These are phyloP conservation scores for Penicillium canescens DNA, from an alignment of 495 filamentous ascomycete species.

Conservation along the genomic window DNA sequence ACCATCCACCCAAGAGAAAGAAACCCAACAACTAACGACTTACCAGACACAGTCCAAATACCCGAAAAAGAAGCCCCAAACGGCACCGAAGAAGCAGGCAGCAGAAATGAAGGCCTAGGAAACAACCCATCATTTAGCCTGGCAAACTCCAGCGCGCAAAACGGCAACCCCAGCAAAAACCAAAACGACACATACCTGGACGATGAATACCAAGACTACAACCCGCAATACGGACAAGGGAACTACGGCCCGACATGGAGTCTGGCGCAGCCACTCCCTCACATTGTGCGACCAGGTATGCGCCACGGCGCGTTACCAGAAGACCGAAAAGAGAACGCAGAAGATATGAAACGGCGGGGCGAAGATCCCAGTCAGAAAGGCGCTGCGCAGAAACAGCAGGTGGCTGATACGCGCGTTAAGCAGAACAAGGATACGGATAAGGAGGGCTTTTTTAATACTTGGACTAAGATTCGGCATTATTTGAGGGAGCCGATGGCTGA, in stretches of 20 bases:
- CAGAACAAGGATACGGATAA: neutral
- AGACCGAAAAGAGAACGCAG: constrained; percentile 7
- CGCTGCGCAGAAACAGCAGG: too few species aligned
- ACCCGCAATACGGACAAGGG: constrained; percentile 3
- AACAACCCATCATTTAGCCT: constrained; percentile 14
- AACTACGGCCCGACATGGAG: constrained; percentile 5
- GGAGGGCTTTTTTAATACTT: constrained; percentile 18
- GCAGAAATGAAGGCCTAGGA: constrained; percentile 11
- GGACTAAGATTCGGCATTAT: constrained; percentile 14
- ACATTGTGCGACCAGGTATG: constrained; percentile 15
- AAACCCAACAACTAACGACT: neutral
- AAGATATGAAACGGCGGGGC: neutral
- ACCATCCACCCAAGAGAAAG: neutral
- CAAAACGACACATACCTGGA: neutral
- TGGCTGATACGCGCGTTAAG: too few species aligned
- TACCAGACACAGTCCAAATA: constrained; percentile 2
- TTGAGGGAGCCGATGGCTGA: constrained; percentile 18
- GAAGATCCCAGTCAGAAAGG: too few species aligned
- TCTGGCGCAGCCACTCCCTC: constrained; percentile 9
- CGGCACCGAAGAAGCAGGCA: constrained; percentile 17
- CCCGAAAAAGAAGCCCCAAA: constrained; percentile 9
- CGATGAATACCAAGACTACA: constrained; percentile 4
- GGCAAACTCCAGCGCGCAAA: constrained; percentile 9
- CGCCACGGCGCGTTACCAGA: constrained; percentile 14
- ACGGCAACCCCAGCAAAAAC: constrained; percentile 8